Evolutionary conservation across 345 rosid species (phyloP).

Genomic region (Gossypioides kirkii): DNA sequence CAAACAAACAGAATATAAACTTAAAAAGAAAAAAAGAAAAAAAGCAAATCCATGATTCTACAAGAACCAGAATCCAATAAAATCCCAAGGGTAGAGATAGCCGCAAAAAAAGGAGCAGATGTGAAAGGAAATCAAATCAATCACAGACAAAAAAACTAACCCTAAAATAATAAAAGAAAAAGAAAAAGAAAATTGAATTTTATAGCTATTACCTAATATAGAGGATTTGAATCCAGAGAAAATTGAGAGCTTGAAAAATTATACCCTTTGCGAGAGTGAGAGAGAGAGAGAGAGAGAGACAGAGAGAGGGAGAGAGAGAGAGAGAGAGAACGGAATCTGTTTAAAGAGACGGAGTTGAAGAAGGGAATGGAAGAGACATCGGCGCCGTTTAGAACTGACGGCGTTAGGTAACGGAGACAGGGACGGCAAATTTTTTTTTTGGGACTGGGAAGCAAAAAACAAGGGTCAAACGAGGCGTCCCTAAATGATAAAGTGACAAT

Average conservation of each 20-base stretch:
- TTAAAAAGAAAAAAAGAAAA: not conserved
- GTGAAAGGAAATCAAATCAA: slow-evolving; percentile 26
- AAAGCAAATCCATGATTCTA: slow-evolving; percentile 12
- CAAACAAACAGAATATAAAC: slow-evolving; percentile 16
- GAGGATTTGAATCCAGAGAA: slow-evolving; percentile 31
- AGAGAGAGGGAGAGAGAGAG: not conserved
- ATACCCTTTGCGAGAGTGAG: slow-evolving; percentile 20
- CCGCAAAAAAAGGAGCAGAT: slow-evolving; percentile 21
- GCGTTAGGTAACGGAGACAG: not conserved
- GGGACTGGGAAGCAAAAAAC: not conserved
- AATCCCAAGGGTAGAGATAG: slow-evolving; percentile 24
- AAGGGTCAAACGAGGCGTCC: slow-evolving; percentile 39
- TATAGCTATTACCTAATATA: slow-evolving; percentile 30
- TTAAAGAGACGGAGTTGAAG: slow-evolving; percentile 35
- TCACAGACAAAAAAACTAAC: slow-evolving; percentile 12
- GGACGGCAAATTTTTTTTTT: not conserved
- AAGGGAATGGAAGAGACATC: slow-evolving; percentile 3
- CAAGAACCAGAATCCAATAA: slow-evolving; percentile 11
- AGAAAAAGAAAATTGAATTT: slow-evolving; percentile 7
- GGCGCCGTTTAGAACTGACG: slow-evolving; percentile 12
- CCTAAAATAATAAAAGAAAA: not conserved
- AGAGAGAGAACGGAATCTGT: slow-evolving; percentile 26
- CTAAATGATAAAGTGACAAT: not conserved
- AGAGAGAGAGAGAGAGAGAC: not conserved
- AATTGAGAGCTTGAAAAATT: slow-evolving; percentile 28